phyloP scores from a whole-genome alignment of 2,329 filamentous ascomycete genomes.

The Cladosporium sp. region DNA sequence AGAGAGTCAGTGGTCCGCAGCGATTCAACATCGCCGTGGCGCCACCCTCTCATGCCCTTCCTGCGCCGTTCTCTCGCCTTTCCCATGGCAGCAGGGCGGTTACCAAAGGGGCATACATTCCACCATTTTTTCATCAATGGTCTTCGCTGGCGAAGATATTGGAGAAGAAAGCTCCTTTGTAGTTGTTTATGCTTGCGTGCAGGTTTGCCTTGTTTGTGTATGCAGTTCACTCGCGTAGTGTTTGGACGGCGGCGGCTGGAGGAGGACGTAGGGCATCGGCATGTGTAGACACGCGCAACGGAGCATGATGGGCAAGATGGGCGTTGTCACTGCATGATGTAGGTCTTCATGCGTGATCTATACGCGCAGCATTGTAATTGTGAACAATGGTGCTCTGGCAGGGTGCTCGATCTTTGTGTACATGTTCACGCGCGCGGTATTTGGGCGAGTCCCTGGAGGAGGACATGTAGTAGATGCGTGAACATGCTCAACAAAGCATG shows the following conservation, averaged over 20 bases:
- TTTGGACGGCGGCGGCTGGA: not conserved
- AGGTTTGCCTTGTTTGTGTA: not conserved
- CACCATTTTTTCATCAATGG: not conserved
- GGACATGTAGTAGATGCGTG: not conserved
- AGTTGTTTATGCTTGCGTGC: not conserved
- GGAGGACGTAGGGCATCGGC: not conserved
- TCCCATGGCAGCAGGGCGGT: not conserved
- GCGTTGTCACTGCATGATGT: not conserved
- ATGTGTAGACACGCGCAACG: not conserved
- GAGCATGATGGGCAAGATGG: not conserved
- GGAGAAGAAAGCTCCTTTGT: constrained; percentile 1
- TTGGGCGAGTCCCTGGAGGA: not conserved
- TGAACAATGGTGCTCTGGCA: not conserved
- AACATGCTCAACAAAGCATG: not conserved
- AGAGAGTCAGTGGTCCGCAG: not conserved
- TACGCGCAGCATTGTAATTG: not conserved
- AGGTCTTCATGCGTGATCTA: not conserved
- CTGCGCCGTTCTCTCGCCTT: no score
- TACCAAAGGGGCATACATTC: not conserved
- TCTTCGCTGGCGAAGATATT: constrained; percentile 11
- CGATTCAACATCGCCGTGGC: not conserved
- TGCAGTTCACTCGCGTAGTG: not conserved
- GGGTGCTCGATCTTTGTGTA: not conserved
- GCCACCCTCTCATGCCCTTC: not conserved
- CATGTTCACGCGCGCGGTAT: not conserved